Base-by-base conservation (phyloP, 1,284 basidiomycete genomes). In the Papiliotrema flavescens region DNA sequence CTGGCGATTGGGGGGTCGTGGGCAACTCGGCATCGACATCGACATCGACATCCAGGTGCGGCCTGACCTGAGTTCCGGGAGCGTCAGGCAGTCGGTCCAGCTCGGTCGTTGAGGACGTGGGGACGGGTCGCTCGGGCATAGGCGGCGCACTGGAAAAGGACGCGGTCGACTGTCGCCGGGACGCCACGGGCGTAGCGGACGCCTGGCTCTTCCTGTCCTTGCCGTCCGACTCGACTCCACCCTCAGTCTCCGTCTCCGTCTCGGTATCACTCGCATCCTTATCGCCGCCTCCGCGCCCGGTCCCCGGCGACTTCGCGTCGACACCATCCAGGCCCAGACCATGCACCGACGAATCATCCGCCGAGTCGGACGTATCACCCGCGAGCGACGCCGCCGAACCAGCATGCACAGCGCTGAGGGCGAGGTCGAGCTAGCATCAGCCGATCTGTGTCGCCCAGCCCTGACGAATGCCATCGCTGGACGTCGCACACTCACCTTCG, bases 401-500 rank as follows among this genome's bases (percentile, higher is more conserved):
- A 22, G 39, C 17, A 40, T 22, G 42, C 14, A 55, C 32, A 37
- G 7, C 47, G 36, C 36, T 47, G 13, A 65, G 56, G 6, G 64
- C 64, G 24, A 63, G 36, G 43, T 65, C 64, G 17, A 65, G 62
- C 64, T 63, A 47, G 6, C 2, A 37, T 54, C 36, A 50, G 50
- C 19, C 5, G 8, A 0, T 13, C 2, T 2, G 11, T 17, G n/a
- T 0, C 9, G 2, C 4, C 7, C 3, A 9, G 4, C 13, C 15
- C 4, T 14, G 23, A 32, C 20, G n/a, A n/a, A n/a, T n/a, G n/a
- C n/a, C n/a, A n/a, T n/a, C n/a, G n/a, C n/a, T n/a, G n/a, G n/a
- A n/a, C n/a, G n/a, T n/a, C n/a, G 7, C 9, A 15, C 14, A 37
- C 62, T 51, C 39, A 66, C 65, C 63, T 68, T 68, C 20, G 60